phyloP scores from a whole-genome alignment of 257 asterid genomes.

The Nicotiana paniculata region DNA sequence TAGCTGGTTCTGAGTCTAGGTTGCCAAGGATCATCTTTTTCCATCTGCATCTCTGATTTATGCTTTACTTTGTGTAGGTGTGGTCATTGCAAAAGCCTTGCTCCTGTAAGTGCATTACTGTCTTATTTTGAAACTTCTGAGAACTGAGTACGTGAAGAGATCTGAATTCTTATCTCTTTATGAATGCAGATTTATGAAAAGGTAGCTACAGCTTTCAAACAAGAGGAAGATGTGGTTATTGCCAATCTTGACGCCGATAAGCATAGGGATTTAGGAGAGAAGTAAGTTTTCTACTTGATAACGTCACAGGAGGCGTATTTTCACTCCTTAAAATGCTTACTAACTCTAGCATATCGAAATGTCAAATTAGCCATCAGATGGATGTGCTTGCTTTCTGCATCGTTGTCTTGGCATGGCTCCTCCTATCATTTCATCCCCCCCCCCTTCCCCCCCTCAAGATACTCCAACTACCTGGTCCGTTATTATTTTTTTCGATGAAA shows the following conservation, averaged over 20 bases:
- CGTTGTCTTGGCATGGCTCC: neutral
- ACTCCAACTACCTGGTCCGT: neutral
- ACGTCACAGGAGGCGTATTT: neutral
- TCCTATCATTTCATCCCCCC: neutral
- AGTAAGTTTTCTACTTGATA: slow-evolving; percentile 39
- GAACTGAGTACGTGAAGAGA: slow-evolving; percentile 10
- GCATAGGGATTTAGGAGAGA: slow-evolving; percentile 69
- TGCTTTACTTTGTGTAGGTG: slow-evolving; percentile 57
- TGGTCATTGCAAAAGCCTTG: slow-evolving; percentile 94
- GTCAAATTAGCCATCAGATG: neutral
- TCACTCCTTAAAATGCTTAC: neutral
- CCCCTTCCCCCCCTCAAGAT: neutral
- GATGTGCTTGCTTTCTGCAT: neutral
- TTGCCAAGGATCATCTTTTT: neutral
- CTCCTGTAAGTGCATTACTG: slow-evolving; percentile 64
- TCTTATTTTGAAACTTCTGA: slow-evolving; percentile 10
- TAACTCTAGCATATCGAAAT: neutral
- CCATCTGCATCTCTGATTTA: slow-evolving; percentile 16
- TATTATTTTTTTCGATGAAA: neutral
- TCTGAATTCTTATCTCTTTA: slow-evolving; percentile 12
- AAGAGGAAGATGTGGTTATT: slow-evolving; percentile 74
- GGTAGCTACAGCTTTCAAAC: slow-evolving; percentile 73
- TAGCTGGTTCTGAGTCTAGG: neutral
- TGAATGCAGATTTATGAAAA: slow-evolving; percentile 64
- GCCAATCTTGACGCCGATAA: slow-evolving; percentile 89